Evolutionary conservation across 306 rosid species (phyloP).

Genomic region (Cucurbita ficifolia): DNA sequence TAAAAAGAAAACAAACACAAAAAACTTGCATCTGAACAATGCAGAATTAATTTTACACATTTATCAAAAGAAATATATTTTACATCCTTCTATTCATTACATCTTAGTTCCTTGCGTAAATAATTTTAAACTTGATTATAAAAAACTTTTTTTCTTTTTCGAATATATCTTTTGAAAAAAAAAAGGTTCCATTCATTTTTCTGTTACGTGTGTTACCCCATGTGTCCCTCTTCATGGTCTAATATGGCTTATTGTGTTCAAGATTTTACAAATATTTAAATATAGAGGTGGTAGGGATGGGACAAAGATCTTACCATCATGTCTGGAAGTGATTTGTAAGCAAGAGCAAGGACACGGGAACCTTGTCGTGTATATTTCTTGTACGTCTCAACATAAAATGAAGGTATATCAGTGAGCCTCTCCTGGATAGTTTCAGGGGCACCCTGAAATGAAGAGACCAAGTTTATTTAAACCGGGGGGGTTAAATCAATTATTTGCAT

Average conservation of each 20-base stretch:
- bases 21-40: background rate
- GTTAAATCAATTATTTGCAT: background rate
- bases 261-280: background rate
- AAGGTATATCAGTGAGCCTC: constrained; percentile 65
- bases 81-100: background rate
- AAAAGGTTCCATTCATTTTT: background rate
- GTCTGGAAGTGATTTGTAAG: constrained; percentile 78
- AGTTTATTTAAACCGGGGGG: background rate
- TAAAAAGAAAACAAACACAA: background rate
- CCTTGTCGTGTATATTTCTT: constrained; percentile 90
- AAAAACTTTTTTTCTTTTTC: background rate
- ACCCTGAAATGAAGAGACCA: constrained; percentile 47
- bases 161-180: background rate
- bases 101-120: background rate
- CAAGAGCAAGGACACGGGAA: constrained; percentile 96
- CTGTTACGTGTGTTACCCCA: background rate
- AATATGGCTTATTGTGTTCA: background rate
- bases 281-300: background rate
- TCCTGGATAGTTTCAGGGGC: constrained; percentile 96
- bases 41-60: background rate
- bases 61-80: background rate
- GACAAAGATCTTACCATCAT: constrained; percentile 67
- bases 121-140: background rate
- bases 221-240: background rate
- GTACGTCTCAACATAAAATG: constrained; percentile 71